Conservation (phyloP, 352 stramenopile species). For the Phytophthora pisi region DNA sequence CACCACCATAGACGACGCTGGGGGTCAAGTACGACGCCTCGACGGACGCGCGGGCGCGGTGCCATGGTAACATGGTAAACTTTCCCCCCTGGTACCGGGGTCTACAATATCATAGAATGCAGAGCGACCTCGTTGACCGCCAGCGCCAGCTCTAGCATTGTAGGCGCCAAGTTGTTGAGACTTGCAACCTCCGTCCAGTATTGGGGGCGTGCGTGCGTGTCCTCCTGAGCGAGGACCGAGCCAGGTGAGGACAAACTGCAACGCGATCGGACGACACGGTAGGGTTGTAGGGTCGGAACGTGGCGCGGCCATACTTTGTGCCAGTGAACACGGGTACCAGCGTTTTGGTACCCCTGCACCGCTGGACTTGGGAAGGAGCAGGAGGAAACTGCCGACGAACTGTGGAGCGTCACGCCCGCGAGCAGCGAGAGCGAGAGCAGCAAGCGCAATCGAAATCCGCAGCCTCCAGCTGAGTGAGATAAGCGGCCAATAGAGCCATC, state of each 20-base stretch:
- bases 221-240: constrained; percentile 7
- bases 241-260: constrained; percentile 14
- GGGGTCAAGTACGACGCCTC: constrained; percentile 32
- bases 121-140: not conserved
- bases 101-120: not conserved
- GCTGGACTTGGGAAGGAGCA: constrained; percentile 14
- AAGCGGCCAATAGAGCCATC: not conserved
- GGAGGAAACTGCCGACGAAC: constrained; percentile 17
- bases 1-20: constrained; percentile 16
- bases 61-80: not conserved
- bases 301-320: constrained; percentile 27
- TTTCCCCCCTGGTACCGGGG: not conserved
- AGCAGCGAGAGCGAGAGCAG: not conserved
- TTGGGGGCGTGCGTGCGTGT: not conserved
- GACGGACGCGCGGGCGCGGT: constrained; percentile 1
- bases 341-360: not conserved
- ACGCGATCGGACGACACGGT: constrained; percentile 32
- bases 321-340: constrained; percentile 14
- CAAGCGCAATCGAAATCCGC: not conserved
- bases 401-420: constrained; percentile 1
- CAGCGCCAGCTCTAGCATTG: not conserved
- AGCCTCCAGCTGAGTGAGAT: constrained; percentile 2
- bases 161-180: too few species aligned
- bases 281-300: constrained; percentile 29
- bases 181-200: too few species aligned